Evolutionary conservation across 345 rosid species (phyloP).

Genomic region (Eucalyptus decipiens): DNA sequence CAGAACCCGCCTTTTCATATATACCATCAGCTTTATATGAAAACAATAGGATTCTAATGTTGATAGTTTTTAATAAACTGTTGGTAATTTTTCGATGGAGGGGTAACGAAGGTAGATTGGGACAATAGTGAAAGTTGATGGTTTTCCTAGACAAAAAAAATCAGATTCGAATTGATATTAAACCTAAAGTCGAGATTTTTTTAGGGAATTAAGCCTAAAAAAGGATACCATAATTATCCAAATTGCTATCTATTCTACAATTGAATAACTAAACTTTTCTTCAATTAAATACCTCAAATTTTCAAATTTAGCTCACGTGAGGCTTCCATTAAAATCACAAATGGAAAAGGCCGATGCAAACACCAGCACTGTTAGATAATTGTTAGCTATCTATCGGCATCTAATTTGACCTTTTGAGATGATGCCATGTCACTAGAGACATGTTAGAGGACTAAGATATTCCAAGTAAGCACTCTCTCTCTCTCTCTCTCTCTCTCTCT

Average conservation of each 20-base stretch:
- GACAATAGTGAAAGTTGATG: neutral
- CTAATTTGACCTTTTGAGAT: neutral
- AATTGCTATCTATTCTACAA: neutral
- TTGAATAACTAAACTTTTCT: neutral
- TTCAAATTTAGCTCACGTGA: neutral
- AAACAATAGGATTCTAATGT: neutral
- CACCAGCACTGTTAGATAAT: neutral
- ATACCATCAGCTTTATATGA: neutral
- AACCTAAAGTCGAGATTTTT: neutral
- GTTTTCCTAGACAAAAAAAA: neutral
- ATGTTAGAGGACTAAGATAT: neutral
- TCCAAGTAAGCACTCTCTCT: neutral
- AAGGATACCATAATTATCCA: neutral
- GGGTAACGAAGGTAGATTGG: neutral
- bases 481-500: neutral
- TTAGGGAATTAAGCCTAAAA: neutral
- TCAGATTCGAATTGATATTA: neutral
- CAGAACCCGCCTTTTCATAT: neutral
- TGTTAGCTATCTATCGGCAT: neutral
- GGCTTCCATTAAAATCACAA: neutral
- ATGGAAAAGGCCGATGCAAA: neutral
- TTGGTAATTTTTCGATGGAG: rapidly evolving
- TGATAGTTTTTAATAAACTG: neutral
- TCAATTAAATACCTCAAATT: neutral
- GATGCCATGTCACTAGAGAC: neutral